Percentiles rank a stretch among this genome's conserved stretches.
Evolutionary conservation across 208 protist species (phyloP).

Genomic region (Acanthamoeba healyi): DNA sequence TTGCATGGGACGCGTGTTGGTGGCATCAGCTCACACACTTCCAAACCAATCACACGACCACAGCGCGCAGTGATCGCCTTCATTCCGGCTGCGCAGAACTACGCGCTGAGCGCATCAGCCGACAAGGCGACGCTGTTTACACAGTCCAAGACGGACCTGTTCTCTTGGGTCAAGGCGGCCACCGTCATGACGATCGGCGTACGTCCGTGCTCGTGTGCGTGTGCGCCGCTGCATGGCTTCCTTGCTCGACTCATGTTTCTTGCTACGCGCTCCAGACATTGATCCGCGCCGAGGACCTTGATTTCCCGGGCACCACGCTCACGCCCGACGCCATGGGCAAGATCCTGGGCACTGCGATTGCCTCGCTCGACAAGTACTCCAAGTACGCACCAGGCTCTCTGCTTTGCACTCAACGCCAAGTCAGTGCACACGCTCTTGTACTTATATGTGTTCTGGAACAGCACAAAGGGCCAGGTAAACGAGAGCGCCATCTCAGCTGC

Average conservation of each 20-base stretch:
- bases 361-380: background rate
- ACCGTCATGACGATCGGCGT: slow-evolving; percentile 12
- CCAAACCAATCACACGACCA: too few relatives aligned
- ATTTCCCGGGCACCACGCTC: background rate
- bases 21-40: too few relatives aligned
- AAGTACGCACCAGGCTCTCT: background rate
- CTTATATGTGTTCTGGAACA: background rate
- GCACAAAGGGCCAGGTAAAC: background rate
- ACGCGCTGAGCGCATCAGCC: background rate
- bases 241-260: background rate
- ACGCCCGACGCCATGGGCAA: slow-evolving; percentile 14
- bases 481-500: background rate
- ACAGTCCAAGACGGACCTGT: background rate
- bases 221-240: too few relatives aligned
- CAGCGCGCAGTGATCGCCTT: background rate
- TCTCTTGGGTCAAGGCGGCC: slow-evolving; percentile 3
- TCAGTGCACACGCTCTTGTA: background rate
- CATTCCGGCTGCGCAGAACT: background rate
- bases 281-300: background rate
- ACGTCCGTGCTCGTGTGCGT: background rate
- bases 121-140: background rate
- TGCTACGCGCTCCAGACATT: background rate
- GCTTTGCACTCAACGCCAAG: background rate
- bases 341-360: background rate
- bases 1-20: too few relatives aligned